Percentiles rank a stretch among this genome's conserved stretches.
Conservation (phyloP, 352 stramenopile genomes). For the Phytophthora niederhauseri region DNA sequence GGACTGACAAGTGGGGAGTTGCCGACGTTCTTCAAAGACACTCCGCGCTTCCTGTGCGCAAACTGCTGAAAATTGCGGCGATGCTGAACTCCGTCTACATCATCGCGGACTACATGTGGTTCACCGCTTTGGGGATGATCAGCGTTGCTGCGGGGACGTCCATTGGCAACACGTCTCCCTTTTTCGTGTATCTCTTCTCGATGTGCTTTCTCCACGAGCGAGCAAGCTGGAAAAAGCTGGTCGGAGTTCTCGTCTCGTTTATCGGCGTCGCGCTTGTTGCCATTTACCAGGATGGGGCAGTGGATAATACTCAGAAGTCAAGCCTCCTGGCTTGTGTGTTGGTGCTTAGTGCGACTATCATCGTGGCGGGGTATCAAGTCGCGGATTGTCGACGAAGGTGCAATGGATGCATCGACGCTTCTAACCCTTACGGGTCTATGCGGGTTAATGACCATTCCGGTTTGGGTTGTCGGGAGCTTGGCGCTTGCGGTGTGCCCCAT, state of each 20-base stretch:
- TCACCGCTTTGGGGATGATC: conserved; percentile 43
- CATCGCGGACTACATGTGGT: too few relatives aligned
- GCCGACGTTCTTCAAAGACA: background rate
- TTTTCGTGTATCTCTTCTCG: conserved; percentile 61
- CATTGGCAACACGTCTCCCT: conserved; percentile 53
- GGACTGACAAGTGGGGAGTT: conserved; percentile 14
- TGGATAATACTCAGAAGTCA: too few relatives aligned
- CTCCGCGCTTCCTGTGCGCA: too few relatives aligned
- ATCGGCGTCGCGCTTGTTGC: too few relatives aligned
- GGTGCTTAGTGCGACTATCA: conserved; percentile 28
- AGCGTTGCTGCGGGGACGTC: conserved; percentile 48
- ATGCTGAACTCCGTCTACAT: too few relatives aligned
- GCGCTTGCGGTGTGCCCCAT: too few relatives aligned
- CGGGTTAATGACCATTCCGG: background rate
- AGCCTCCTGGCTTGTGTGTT: too few relatives aligned
- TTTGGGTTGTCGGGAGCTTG: background rate
- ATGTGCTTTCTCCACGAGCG: too few relatives aligned
- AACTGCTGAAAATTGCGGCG: too few relatives aligned
- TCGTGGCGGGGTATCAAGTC: conserved; percentile 46
- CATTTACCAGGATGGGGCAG: too few relatives aligned
- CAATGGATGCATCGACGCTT: background rate
- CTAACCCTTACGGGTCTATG: background rate
- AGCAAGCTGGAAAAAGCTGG: too few relatives aligned
- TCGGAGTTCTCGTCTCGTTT: too few relatives aligned
- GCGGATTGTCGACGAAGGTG: conserved; percentile 17